A percentile compares a stretch with the other conserved stretches of the same genome.
Conservation (phyloP, 2,329 filamentous ascomycete species). For the Clonostachys solani region DNA sequence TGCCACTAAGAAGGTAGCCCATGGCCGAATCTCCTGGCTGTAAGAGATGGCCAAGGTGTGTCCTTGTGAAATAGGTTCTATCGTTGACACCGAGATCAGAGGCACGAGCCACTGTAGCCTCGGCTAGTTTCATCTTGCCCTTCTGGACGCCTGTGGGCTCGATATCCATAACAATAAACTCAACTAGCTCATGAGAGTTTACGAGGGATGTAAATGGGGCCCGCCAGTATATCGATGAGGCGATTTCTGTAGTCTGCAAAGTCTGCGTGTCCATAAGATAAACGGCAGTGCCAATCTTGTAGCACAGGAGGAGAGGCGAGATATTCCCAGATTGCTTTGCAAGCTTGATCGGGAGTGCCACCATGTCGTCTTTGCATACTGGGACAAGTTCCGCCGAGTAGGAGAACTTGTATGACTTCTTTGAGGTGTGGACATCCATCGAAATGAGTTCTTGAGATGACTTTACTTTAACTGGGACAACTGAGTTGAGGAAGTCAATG, state of each 20-base stretch:
- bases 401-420: conserved; percentile 91
- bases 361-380: conserved; percentile 94
- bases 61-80: conserved; percentile 82
- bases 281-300: conserved; percentile 82
- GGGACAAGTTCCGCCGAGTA: conserved; percentile 87
- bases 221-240: conserved; percentile 83
- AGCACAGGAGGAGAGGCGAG: conserved; percentile 78
- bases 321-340: conserved; percentile 89
- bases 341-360: conserved; percentile 86
- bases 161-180: conserved; percentile 94
- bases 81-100: conserved; percentile 85
- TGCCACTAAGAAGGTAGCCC: conserved; percentile 86
- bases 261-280: conserved; percentile 89
- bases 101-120: conserved; percentile 83
- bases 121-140: conserved; percentile 79
- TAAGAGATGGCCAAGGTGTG: conserved; percentile 81
- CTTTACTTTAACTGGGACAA: conserved; percentile 73
- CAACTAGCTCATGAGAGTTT: conserved; percentile 78
- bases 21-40: conserved; percentile 88
- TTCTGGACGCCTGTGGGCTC: conserved; percentile 72
- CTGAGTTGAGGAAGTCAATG: conserved; percentile 82
- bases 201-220: conserved; percentile 80
- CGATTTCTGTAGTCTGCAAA: conserved; percentile 84
- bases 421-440: conserved; percentile 84
- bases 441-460: conserved; percentile 84